Base-by-base conservation (phyloP, 306 rosid genomes). In the Vicia sativa region DNA sequence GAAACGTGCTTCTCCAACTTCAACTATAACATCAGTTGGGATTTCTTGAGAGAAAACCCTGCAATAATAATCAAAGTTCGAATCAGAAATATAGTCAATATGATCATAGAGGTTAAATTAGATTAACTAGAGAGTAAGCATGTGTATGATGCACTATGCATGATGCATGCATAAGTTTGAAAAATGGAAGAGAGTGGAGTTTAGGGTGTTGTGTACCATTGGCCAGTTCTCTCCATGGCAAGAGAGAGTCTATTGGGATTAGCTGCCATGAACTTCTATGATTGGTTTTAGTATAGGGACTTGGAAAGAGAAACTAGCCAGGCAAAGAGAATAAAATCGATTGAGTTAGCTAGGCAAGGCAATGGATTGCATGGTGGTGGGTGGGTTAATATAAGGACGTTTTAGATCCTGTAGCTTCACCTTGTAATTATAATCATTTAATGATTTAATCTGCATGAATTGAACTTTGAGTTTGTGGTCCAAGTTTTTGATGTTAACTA, bases 141-240 rank as follows among this genome's bases (percentile, higher is more conserved):
- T 68, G 28, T n/a, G 18, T 44, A 75, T 48, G 21, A 9, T 12
- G 7, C 49, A 5, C 7, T 53, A 11, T 25, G 55, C 58, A 61
- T 49, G 55, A 23, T 37, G 77, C 71, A 60, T 68, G 41, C 41
- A 37, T 15, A 60, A 7, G 7, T 67, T 45, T 66, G 62, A 57
- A 73, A n/a, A 15, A 19, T 49, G 25, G 28, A n/a, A 18, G 7
- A 69, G 14, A 62, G 54, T 11, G 53, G 34, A 16, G 54, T 57
- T 4, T 12, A 13, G 62, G 42, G 50, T 42, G 12, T 14, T 52
- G 37, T 26, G 29, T 85, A 91, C 97, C 97, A 92, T 42, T 89
- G 96, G 21, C 89, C 95, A 0, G 97, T 89, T 87, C 97, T 85
- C 66, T 87, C 92, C 97, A 92, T 87, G 77, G 95, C 92, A 23